A percentile compares a stretch with the other conserved stretches of the same genome.
Evolutionary conservation across 805 yeast genomes (phyloP).

Genomic region (Pichia insulana): DNA sequence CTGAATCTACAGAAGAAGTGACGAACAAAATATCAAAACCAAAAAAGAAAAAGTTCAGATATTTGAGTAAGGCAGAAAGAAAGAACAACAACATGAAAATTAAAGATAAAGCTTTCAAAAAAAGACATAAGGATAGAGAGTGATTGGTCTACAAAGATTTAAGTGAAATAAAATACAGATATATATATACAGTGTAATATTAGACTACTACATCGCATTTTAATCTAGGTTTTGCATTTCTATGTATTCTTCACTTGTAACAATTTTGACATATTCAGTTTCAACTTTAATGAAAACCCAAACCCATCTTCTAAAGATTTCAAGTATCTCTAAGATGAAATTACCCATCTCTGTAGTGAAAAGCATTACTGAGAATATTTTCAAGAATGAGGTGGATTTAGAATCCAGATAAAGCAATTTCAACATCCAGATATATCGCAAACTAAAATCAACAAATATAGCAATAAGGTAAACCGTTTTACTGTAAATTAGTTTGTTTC

Average conservation of each 20-base stretch:
- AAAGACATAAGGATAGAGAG: conserved; percentile 19
- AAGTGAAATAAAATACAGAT: neutral
- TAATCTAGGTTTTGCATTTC: conserved; percentile 18
- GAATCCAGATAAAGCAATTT: conserved; percentile 26
- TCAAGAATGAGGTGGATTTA: neutral
- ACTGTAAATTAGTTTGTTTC: conserved; percentile 27
- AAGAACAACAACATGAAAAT: conserved; percentile 39
- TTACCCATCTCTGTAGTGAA: conserved; percentile 48
- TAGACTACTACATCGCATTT: conserved; percentile 1
- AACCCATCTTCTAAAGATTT: conserved; percentile 73
- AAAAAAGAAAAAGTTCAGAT: conserved; percentile 79
- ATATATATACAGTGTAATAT: neutral
- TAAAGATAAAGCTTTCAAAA: conserved; percentile 27
- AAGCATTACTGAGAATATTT: conserved; percentile 18
- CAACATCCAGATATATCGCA: conserved; percentile 73
- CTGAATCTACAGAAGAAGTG: conserved; percentile 30
- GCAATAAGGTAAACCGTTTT: conserved; percentile 44
- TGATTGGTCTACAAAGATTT: neutral
- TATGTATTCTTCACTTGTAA: conserved; percentile 11
- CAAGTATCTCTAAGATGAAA: conserved; percentile 62
- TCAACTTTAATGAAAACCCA: conserved; percentile 88
- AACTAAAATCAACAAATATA: conserved; percentile 47
- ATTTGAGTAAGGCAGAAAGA: conserved; percentile 75
- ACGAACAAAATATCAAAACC: conserved; percentile 21
- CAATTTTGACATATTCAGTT: conserved; percentile 45